Percentiles rank a stretch among this genome's conserved stretches.
Conservation (phyloP, 2,329 filamentous ascomycete species). For the Pseudohalonectria lignicola region DNA sequence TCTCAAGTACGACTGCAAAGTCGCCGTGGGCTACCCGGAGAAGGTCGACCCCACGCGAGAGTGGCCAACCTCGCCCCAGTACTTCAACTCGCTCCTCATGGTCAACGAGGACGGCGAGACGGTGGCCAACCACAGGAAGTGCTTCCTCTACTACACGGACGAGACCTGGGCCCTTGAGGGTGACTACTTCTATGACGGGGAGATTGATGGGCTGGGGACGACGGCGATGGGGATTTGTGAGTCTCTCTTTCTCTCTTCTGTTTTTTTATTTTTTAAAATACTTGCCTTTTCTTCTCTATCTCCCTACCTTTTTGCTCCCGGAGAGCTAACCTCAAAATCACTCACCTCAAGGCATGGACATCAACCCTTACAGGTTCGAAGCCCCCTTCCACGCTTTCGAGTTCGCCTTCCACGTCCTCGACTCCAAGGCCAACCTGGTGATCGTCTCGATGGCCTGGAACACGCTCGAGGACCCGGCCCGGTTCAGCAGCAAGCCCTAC, state of each 20-base stretch:
- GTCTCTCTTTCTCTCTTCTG: constrained; percentile 12
- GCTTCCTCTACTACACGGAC: constrained; percentile 46
- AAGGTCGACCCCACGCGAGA: constrained; percentile 38
- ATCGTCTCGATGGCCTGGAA: constrained; percentile 73
- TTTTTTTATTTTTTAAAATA: neutral
- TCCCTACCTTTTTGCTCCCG: constrained; percentile 1
- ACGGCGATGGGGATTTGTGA: constrained; percentile 49
- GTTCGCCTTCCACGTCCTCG: constrained; percentile 45
- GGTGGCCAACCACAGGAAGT: constrained; percentile 50
- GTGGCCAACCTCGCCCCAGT: constrained; percentile 41
- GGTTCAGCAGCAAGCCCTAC: constrained; percentile 33
- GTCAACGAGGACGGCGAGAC: constrained; percentile 49
- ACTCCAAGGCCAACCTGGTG: constrained; percentile 46
- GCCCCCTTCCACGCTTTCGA: constrained; percentile 37
- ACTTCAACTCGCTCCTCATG: constrained; percentile 44
- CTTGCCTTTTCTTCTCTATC: neutral
- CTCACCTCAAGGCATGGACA: constrained; percentile 50
- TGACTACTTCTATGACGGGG: constrained; percentile 35
- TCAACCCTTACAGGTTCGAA: constrained; percentile 43
- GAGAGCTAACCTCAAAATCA: no score
- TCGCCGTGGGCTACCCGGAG: constrained; percentile 67
- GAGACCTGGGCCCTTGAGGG: constrained; percentile 52
- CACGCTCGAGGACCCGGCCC: constrained; percentile 39
- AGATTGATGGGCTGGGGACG: constrained; percentile 35
- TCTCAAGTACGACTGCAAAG: constrained; percentile 53